Percentiles rank a stretch among this genome's conserved stretches.
phyloP scores from a whole-genome alignment of 1,284 basidiomycete species.

The Naganishia albida region DNA sequence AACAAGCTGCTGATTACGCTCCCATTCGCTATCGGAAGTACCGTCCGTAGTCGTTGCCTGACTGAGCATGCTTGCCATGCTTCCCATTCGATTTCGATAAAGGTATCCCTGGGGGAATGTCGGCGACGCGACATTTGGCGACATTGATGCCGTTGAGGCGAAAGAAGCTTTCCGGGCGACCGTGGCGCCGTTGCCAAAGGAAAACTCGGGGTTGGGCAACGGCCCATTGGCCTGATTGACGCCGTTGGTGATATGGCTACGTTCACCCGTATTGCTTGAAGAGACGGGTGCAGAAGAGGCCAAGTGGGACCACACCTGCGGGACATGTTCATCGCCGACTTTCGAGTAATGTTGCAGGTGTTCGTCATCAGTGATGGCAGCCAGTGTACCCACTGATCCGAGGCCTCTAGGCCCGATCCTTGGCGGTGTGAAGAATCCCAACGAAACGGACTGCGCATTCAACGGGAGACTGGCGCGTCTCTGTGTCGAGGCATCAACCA shows the following conservation, averaged over 20 bases:
- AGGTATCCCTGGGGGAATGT: background rate
- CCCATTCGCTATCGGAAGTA: constrained; percentile 27
- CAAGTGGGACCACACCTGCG: background rate
- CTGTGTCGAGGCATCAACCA: constrained; percentile 17
- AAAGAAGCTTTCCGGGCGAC: background rate
- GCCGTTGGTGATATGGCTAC: background rate
- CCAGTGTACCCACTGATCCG: constrained; percentile 10
- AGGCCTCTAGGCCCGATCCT: constrained; percentile 4
- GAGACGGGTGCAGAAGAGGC: background rate
- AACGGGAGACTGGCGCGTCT: constrained; percentile 31
- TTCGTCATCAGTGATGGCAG: constrained; percentile 31
- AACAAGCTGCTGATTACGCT: constrained; percentile 11
- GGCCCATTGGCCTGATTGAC: constrained; percentile 10
- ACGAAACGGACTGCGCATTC: constrained; percentile 28
- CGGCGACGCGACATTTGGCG: constrained; percentile 8
- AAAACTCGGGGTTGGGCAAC: constrained; percentile 30
- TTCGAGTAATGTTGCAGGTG: constrained; percentile 1
- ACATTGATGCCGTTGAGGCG: background rate
- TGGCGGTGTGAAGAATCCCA: constrained; percentile 25
- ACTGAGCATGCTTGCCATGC: constrained; percentile 33
- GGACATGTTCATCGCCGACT: background rate
- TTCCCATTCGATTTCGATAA: constrained; percentile 32
- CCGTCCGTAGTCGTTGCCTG: constrained; percentile 30
- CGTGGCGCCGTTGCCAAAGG: constrained; percentile 22
- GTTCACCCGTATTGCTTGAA: background rate